A percentile compares a stretch with the other conserved stretches of the same genome.
phyloP scores from a whole-genome alignment of 208 protist genomes.

The Trypanosoma congolense region DNA sequence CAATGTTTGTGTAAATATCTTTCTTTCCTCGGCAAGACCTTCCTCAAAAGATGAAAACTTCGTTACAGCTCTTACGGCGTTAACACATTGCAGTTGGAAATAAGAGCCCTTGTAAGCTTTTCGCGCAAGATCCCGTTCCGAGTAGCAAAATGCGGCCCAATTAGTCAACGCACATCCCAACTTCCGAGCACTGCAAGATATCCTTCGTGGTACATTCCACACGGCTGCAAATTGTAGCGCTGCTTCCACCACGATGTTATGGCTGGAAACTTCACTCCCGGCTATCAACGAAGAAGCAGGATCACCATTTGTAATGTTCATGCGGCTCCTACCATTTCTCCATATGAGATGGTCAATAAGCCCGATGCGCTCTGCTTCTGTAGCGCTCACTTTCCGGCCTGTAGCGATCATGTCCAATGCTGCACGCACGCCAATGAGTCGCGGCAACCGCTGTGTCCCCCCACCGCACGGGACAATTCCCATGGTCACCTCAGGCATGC shows the following conservation, averaged over 20 bases:
- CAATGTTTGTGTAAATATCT: slow-evolving; percentile 42
- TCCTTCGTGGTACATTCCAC: slow-evolving; percentile 19
- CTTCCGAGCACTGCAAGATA: slow-evolving; percentile 18
- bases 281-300: no score
- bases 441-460: slow-evolving; percentile 68
- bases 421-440: slow-evolving; percentile 52
- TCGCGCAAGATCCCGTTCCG: slow-evolving; percentile 35
- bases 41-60: slow-evolving; percentile 21
- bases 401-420: slow-evolving; percentile 35
- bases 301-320: no score
- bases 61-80: slow-evolving; percentile 37
- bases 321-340: no score
- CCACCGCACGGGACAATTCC: slow-evolving; percentile 78
- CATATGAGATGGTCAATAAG: slow-evolving; percentile 46
- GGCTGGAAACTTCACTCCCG: no score
- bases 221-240: neutral
- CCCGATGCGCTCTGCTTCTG: slow-evolving; percentile 47
- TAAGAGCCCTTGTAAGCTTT: slow-evolving; percentile 34
- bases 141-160: slow-evolving; percentile 30
- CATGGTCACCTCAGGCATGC: slow-evolving; percentile 55
- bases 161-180: slow-evolving; percentile 26
- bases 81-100: slow-evolving; percentile 37
- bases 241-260: neutral
- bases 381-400: slow-evolving; percentile 29
- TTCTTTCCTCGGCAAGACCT: slow-evolving; percentile 38